phyloP scores from a whole-genome alignment of 192 early-diverging fungal species.

The Nowakowskiella sp. region DNA sequence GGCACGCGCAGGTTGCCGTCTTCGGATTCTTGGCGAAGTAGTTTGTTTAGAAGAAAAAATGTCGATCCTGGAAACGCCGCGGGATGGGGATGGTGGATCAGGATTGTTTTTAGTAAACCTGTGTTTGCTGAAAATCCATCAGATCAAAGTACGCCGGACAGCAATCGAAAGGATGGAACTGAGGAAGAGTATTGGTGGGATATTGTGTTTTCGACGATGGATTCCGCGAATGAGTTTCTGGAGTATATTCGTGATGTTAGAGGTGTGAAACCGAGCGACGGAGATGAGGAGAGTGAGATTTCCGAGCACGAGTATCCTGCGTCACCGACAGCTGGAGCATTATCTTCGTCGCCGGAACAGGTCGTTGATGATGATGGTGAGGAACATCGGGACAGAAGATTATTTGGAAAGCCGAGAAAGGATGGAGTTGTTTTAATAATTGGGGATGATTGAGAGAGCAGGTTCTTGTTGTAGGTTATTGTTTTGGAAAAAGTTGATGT shows the following conservation, averaged over 20 bases:
- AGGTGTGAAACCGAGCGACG: conserved; percentile 20
- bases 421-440: conserved; percentile 20
- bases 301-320: conserved; percentile 1
- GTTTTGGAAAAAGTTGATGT: no score
- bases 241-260: conserved; percentile 22
- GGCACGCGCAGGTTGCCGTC: not conserved
- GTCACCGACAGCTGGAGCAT: no score
- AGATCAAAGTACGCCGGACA: conserved; percentile 7
- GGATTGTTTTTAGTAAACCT: conserved; percentile 21
- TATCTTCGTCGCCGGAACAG: not conserved
- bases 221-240: conserved; percentile 39
- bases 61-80: conserved; percentile 15
- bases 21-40: not conserved
- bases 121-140: not conserved
- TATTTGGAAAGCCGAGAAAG: conserved; percentile 2
- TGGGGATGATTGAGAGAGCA: conserved; percentile 34
- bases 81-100: conserved; percentile 50
- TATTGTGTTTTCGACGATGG: conserved; percentile 33
- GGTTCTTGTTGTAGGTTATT: no score
- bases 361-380: not conserved
- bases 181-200: conserved; percentile 35
- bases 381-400: not conserved
- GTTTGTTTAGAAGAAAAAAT: conserved; percentile 1
- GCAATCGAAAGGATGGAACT: conserved; percentile 7
- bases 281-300: conserved; percentile 14